A percentile compares a stretch with the other conserved stretches of the same genome.
Conservation (phyloP, 805 yeast genomes). For the Torulaspora microellipsoides region DNA sequence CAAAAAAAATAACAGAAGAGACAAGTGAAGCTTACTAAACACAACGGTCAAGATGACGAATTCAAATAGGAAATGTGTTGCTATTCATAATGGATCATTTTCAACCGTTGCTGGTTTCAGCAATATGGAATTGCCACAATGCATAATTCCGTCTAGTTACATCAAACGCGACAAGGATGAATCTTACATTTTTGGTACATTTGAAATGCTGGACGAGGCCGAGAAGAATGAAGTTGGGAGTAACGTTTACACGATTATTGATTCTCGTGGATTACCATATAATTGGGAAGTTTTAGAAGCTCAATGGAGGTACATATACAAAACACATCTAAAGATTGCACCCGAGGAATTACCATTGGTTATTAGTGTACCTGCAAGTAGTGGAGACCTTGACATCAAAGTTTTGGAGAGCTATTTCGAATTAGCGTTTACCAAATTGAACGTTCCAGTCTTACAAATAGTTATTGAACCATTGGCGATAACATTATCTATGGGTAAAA, state of each 20-base stretch:
- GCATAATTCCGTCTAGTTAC: conserved; percentile 55
- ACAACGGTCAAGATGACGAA: conserved; percentile 5
- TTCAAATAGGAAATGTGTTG: conserved; percentile 47
- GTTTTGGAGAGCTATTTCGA: conserved; percentile 61
- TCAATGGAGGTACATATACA: conserved; percentile 65
- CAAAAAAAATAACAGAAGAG: not conserved
- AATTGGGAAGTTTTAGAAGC: conserved; percentile 67
- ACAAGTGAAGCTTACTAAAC: not conserved
- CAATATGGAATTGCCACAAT: conserved; percentile 55
- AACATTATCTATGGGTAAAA: conserved; percentile 70
- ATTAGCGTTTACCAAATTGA: conserved; percentile 66
- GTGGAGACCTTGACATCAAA: conserved; percentile 20
- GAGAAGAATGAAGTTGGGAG: conserved; percentile 6
- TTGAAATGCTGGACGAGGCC: conserved; percentile 27
- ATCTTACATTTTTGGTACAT: conserved; percentile 24
- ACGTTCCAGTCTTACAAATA: conserved; percentile 73
- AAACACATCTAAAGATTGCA: conserved; percentile 44
- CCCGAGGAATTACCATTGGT: conserved; percentile 63
- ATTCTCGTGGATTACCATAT: conserved; percentile 55
- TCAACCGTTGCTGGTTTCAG: conserved; percentile 69
- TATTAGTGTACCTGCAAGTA: conserved; percentile 37
- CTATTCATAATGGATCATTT: conserved; percentile 64
- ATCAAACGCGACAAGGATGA: conserved; percentile 31
- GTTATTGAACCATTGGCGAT: conserved; percentile 74
- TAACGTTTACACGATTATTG: conserved; percentile 49